These are phyloP conservation scores for Sporobolomyces pararoseus DNA, from an alignment of 768 basidiomycete species.

Conservation along the genomic window DNA sequence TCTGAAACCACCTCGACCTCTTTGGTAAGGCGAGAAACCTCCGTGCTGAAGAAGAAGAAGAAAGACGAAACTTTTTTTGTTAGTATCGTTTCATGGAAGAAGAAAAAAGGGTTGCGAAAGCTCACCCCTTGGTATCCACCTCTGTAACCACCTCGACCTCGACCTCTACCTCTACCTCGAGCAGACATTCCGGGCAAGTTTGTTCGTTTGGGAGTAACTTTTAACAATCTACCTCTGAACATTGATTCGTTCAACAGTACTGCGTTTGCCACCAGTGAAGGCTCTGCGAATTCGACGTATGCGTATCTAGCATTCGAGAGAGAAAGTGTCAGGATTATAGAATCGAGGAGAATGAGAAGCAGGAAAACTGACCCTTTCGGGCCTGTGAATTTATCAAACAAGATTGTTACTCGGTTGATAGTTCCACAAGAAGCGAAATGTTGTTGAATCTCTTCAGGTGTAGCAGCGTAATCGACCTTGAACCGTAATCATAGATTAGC, in stretches of 20 bases:
- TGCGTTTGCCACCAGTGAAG: constrained; percentile 83
- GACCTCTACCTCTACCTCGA: constrained; percentile 66
- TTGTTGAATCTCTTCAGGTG: constrained; percentile 94
- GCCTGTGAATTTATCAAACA: constrained; percentile 99
- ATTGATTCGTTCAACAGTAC: constrained; percentile 91
- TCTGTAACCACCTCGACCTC: constrained; percentile 52
- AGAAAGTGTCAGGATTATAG: constrained; percentile 1
- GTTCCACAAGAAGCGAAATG: constrained; percentile 97
- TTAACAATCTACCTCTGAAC: constrained; percentile 87
- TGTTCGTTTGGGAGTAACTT: constrained; percentile 86
- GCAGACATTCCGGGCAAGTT: constrained; percentile 83
- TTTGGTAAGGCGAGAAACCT: constrained; percentile 32
- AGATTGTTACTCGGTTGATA: constrained; percentile 97
- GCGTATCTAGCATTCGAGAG: constrained; percentile 66
- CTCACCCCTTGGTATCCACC: constrained; percentile 38
- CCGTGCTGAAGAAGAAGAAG: constrained; percentile 18
- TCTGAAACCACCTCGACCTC: constrained; percentile 17
- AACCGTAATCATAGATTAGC: too few relatives aligned
- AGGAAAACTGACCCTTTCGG: constrained; percentile 76
- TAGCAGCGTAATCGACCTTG: constrained; percentile 94
- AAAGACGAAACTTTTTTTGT: background rate
- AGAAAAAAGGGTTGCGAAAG: background rate
- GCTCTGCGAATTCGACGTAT: constrained; percentile 96
- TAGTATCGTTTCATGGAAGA: background rate
- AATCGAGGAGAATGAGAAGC: constrained; percentile 17